phyloP scores from a whole-genome alignment of 2,329 filamentous ascomycete species.

The Ophiostoma angusticollis region DNA sequence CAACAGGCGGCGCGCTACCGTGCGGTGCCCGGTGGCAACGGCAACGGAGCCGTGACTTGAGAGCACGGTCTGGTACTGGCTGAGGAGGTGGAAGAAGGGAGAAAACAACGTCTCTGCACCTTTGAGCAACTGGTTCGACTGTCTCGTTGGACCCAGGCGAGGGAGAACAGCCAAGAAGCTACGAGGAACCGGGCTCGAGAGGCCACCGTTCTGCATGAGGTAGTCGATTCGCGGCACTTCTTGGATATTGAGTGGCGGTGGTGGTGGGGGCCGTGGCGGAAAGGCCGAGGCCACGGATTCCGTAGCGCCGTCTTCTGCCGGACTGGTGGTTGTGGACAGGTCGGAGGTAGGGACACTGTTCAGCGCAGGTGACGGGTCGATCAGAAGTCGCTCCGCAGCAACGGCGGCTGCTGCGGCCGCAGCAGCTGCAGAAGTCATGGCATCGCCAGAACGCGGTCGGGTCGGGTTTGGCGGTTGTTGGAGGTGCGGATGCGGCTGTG shows the following conservation, averaged over 20 bases:
- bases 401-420: conserved; percentile 1
- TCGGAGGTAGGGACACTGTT: conserved; percentile 3
- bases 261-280: conserved; percentile 55
- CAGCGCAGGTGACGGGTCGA: conserved; percentile 3
- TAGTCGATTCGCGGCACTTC: conserved; percentile 82
- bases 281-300: conserved; percentile 17
- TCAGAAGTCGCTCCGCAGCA: conserved; percentile 23
- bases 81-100: conserved; percentile 68
- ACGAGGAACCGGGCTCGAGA: conserved; percentile 58
- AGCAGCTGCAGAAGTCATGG: too few species aligned
- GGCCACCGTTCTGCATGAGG: conserved; percentile 74
- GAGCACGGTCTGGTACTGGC: conserved; percentile 76
- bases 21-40: conserved; percentile 88
- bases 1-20: conserved; percentile 77
- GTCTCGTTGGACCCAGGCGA: conserved; percentile 35
- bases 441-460: background rate
- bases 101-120: conserved; percentile 66
- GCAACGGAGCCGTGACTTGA: conserved; percentile 77
- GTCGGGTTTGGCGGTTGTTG: background rate
- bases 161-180: conserved; percentile 57
- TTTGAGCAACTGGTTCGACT: conserved; percentile 50
- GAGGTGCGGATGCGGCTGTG: conserved; percentile 25
- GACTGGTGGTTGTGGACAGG: conserved; percentile 1
- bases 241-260: conserved; percentile 56
- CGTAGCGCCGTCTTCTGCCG: background rate